Evolutionary conservation across 2,329 filamentous ascomycete genomes (phyloP), one percentile per base, ranked within the genome.

Genomic region (Hypoxylon sp.): DNA sequence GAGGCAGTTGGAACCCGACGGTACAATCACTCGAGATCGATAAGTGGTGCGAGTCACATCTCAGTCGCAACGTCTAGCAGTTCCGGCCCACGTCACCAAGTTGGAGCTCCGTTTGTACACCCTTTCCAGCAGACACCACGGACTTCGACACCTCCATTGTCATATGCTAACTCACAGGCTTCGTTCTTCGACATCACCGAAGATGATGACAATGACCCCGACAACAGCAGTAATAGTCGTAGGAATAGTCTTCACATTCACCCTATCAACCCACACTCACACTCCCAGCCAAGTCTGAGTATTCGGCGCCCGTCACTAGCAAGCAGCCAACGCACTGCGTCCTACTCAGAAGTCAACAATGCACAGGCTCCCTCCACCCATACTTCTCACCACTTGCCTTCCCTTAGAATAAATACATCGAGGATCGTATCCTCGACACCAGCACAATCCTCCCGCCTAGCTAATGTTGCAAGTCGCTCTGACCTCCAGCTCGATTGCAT

Each of bases 81-180:
- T 72, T 68, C 73, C 6, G 62, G 65, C 13, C 65, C 68, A n/a
- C 68, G 68, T 61, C 68, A 68, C 31, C 65, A 68, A 10, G 58
- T 55, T 19, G 54, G 66, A 27, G 42, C 61, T 17, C 67, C 75
- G 67, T 64, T 91, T 74, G 83, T 90, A 19, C 89, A 91, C 74
- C 88, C 89, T 27, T 90, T 89, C 71, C 87, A 90, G 75, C 89
- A 90, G 79, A 89, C 83, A 7, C 89, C 89, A 32, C 84, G 87
- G 44, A 87, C 87, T 0, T 86, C 87, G 50, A 89, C 88, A 65
- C 87, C 88, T 55, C 87, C 88, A 7, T 74, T 89, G 67, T 85
- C 86, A 24, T 89, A 88, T 75, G 84, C 86, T 70, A 87, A 86
- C 76, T 88, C 87, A 6, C 78, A 86, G 47, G 82, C 84, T 15